Base-by-base conservation (phyloP, 1,284 basidiomycete genomes). In the Puccinia polysora region DNA sequence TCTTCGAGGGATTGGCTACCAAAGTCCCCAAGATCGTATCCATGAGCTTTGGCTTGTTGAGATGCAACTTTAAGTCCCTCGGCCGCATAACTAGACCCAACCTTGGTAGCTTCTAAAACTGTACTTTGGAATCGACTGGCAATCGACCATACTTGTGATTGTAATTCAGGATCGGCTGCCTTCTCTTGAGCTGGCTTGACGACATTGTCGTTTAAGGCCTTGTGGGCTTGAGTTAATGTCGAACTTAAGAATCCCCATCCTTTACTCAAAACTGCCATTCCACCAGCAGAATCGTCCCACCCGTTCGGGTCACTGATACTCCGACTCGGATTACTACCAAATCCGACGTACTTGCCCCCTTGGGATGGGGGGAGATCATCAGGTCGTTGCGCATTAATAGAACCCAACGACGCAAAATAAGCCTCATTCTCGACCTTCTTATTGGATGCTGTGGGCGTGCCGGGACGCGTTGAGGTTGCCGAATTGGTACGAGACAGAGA, bases 261-360 rank as follows among this genome's bases (percentile, higher is more conserved):
- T 38, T 70, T 70, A 15, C 45, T 50, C 4, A 70, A 10, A 0
- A 40, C 68, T 20, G 43, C 47, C 5, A 15, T 15, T 32, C 34
- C 20, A 28, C 52, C 30, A 4, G 47, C 20, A 6, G 56, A 6
- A 0, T 38, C 56, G 43, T 60, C 36, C 64, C 52, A 65, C 3
- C 38, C 36, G 10, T 36, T 36, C 10, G 38, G 25, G 20, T 30
- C 64, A 8, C 3, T 20, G 15, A 23, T 28, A 23, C 2, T 34
- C 40, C n/a, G 28, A 30, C 47, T 58, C 5, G 53, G 5, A 15
- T 87, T 87, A 76, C 81, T 89, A 5, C 90, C 90, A 78, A 93
- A 93, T 15, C 90, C 90, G 75, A 86, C 85, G 79, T 92, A 92
- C 52, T 85, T 85, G 47, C 90, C 90, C 62, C 90, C 90, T 81